Conservation (phyloP, 78 protist genomes). For the Dictyostelium purpureum region DNA sequence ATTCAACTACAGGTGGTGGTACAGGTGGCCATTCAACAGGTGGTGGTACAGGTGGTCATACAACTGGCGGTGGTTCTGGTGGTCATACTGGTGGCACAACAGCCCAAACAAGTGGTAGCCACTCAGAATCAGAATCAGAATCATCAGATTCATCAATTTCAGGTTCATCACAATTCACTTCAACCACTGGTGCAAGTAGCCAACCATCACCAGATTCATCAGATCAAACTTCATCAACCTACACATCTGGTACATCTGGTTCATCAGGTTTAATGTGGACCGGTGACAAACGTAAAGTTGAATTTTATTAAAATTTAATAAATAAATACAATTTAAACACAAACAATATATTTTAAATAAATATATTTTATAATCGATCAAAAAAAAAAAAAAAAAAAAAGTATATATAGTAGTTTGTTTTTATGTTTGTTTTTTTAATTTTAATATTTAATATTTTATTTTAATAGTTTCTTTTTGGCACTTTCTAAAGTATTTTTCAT, state of each 20-base stretch:
- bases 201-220: constrained; percentile 9
- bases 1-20: constrained; percentile 9
- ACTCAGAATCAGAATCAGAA: neutral
- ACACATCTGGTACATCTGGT: neutral
- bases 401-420: neutral
- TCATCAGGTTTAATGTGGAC: neutral
- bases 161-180: neutral
- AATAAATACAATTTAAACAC: neutral
- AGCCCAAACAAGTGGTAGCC: constrained; percentile 2
- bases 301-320: neutral
- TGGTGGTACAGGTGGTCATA: neutral
- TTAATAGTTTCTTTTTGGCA: constrained; percentile 48
- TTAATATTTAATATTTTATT: neutral
- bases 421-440: neutral
- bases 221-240: neutral
- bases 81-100: neutral
- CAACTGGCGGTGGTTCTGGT: neutral
- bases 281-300: constrained; percentile 3
- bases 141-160: neutral
- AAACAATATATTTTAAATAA: too few species aligned
- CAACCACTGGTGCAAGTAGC: neutral
- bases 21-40: neutral
- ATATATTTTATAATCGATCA: too few species aligned
- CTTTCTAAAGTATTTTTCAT: constrained; percentile 66
- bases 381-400: too few species aligned